Base-by-base conservation (phyloP, 176 grass and related monocot species). In the Carex littledalei region DNA sequence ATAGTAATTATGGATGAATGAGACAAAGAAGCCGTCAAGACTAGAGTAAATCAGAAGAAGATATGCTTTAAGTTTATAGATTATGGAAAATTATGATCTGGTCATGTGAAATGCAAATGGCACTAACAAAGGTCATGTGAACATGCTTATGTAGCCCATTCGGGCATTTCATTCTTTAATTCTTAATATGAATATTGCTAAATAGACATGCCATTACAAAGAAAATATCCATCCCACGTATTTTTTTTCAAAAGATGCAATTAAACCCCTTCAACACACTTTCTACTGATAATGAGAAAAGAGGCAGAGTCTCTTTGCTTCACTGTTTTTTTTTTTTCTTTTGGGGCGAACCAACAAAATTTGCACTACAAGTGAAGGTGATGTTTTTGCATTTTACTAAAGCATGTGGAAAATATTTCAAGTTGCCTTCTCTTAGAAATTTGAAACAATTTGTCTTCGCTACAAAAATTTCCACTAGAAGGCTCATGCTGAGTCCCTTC, bases 21-120 rank as follows among this genome's bases (percentile, higher is more conserved):
- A 13, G 2, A 41, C 29, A 73, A 47, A 73, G 18, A n/a, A 47
- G 37, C 11, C 3, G 18, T 21, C 49, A 73, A 21, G 1, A 73
- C 39, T 73, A 45, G 14, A 11, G 18, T 73, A 73, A 22, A 73
- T 73, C 17, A 49, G 69, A 47, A 70, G 6, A 43, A 49, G 8
- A 47, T 21, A 73, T 22, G 37, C 41, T 22, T 6, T n/a, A 49
- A 32, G 8, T n/a, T 49, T 12, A 47, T 22, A 43, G 18, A 73
- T 73, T 73, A 41, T 47, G 8, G 11, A 41, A 11, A 49, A 49
- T 10, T 49, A 73, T 70, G 16, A 13, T 21, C 47, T 73, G 41
- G 41, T 22, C 69, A 49, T 73, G 41, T 49, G 69, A 73, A 22
- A 73, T 73, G 69, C 69, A 73, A 13, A n/a, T 49, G 69, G 69